Evolutionary conservation across 2,329 filamentous ascomycete species (phyloP).

Genomic region (Huntiella bhutanensis): DNA sequence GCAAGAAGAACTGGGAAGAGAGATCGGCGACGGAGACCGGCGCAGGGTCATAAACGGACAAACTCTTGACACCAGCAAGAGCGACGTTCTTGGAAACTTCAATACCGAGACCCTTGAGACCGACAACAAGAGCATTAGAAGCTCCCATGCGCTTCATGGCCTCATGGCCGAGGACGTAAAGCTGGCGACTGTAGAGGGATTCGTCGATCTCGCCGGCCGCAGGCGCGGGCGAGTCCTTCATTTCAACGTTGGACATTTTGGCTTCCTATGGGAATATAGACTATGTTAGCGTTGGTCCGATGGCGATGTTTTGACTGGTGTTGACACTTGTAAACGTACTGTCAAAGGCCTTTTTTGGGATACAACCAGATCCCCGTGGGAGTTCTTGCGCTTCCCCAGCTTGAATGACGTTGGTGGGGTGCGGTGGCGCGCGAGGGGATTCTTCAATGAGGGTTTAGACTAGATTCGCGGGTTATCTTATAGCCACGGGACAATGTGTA

Average conservation of each 20-base stretch:
- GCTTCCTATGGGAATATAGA: slow-evolving; percentile 22
- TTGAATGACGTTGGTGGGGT: slow-evolving; percentile 19
- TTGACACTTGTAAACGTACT: slow-evolving; percentile 24
- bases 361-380: slow-evolving; percentile 37
- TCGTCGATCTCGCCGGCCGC: slow-evolving; percentile 47
- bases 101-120: slow-evolving; percentile 83
- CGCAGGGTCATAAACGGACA: slow-evolving; percentile 80
- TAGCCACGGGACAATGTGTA: no score
- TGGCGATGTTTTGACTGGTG: background rate
- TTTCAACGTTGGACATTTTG: slow-evolving; percentile 39
- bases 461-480: no score
- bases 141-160: slow-evolving; percentile 99
- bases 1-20: slow-evolving; percentile 94
- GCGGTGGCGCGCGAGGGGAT: background rate
- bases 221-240: slow-evolving; percentile 25
- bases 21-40: slow-evolving; percentile 73
- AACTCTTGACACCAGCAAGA: slow-evolving; percentile 90
- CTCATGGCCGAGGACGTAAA: slow-evolving; percentile 52
- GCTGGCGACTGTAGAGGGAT: slow-evolving; percentile 55
- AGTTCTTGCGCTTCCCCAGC: slow-evolving; percentile 51
- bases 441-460: background rate
- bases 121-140: slow-evolving; percentile 82
- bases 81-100: slow-evolving; percentile 99
- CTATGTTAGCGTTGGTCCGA: background rate
- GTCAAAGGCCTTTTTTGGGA: slow-evolving; percentile 42